A percentile compares a stretch with the other conserved stretches of the same genome.
Evolutionary conservation across 768 basidiomycete genomes (phyloP).

Genomic region (Termitomyces sp.): DNA sequence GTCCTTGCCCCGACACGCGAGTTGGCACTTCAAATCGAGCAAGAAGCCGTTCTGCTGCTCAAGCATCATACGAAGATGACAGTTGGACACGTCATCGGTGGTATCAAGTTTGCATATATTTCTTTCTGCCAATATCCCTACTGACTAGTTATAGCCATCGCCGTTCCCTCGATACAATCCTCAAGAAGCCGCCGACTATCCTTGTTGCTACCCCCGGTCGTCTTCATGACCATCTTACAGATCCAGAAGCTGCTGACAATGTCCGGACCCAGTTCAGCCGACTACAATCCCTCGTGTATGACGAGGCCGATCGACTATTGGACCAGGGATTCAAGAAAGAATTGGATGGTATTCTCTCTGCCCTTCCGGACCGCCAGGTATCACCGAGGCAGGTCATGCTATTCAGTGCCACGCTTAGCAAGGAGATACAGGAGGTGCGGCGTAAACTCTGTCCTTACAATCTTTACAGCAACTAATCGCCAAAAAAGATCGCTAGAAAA

Average conservation of each 20-base stretch:
- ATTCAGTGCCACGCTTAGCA: constrained; percentile 74
- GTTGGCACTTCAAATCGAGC: constrained; percentile 53
- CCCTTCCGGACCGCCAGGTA: constrained; percentile 38
- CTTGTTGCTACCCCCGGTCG: constrained; percentile 76
- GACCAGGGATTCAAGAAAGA: constrained; percentile 72
- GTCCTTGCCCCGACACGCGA: constrained; percentile 75
- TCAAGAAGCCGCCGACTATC: constrained; percentile 38
- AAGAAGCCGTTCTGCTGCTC: constrained; percentile 52
- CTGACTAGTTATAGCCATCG: neutral
- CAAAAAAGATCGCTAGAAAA: constrained; percentile 16
- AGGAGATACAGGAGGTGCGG: constrained; percentile 55
- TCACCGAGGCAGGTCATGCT: constrained; percentile 62
- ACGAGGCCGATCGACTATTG: constrained; percentile 73
- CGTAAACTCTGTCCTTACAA: neutral
- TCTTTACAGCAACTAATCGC: neutral
- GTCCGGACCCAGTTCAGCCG: constrained; percentile 26
- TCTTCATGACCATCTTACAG: constrained; percentile 62
- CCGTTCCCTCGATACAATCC: constrained; percentile 17
- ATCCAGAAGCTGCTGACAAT: constrained; percentile 11
- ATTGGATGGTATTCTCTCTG: constrained; percentile 56
- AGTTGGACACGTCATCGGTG: constrained; percentile 53
- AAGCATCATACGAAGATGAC: constrained; percentile 31
- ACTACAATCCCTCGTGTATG: constrained; percentile 51
- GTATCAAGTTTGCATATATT: constrained; percentile 37
- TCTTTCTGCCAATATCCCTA: neutral